phyloP scores from a whole-genome alignment of 2,329 filamentous ascomycete genomes.

The Diplocarpon mali region DNA sequence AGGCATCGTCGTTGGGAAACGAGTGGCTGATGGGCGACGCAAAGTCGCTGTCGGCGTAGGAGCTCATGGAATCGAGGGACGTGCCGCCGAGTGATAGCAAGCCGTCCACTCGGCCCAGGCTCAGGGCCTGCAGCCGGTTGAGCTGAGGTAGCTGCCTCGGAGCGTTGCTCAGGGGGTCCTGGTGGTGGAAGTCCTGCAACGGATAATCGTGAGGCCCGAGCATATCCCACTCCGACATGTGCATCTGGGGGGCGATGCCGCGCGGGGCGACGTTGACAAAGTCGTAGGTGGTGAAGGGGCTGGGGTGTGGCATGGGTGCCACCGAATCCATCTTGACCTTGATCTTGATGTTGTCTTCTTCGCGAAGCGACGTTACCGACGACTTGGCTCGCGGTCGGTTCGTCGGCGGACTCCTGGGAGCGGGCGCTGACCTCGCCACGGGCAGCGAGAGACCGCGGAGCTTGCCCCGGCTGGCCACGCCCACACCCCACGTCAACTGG shows the following conservation, averaged over 20 bases:
- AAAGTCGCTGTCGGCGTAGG: conserved; percentile 43
- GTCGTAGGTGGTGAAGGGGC: conserved; percentile 29
- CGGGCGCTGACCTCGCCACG: conserved; percentile 47
- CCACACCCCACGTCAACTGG: conserved; percentile 90
- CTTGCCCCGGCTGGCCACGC: conserved; percentile 91
- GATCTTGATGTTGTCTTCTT: conserved; percentile 24
- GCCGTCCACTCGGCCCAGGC: conserved; percentile 30
- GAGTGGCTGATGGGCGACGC: conserved; percentile 41
- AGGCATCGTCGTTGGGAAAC: conserved; percentile 42
- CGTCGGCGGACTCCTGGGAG: conserved; percentile 28
- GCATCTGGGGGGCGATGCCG: conserved; percentile 19
- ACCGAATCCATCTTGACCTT: conserved; percentile 25
- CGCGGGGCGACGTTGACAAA: conserved; percentile 31
- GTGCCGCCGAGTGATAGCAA: conserved; percentile 23
- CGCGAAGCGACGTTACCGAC: conserved; percentile 15
- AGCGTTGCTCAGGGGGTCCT: conserved; percentile 16
- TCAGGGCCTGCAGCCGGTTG: conserved; percentile 36
- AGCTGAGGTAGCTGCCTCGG: conserved; percentile 37
- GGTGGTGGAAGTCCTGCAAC: conserved; percentile 18
- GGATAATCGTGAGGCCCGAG: conserved; percentile 22
- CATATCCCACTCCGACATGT: conserved; percentile 25
- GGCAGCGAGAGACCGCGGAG: conserved; percentile 76
- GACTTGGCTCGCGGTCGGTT: conserved; percentile 23
- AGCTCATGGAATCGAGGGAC: conserved; percentile 43
- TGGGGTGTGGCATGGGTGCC: conserved; percentile 12